Conservation (phyloP, 495 filamentous ascomycete species). For the Penicillium bovifimosum region DNA sequence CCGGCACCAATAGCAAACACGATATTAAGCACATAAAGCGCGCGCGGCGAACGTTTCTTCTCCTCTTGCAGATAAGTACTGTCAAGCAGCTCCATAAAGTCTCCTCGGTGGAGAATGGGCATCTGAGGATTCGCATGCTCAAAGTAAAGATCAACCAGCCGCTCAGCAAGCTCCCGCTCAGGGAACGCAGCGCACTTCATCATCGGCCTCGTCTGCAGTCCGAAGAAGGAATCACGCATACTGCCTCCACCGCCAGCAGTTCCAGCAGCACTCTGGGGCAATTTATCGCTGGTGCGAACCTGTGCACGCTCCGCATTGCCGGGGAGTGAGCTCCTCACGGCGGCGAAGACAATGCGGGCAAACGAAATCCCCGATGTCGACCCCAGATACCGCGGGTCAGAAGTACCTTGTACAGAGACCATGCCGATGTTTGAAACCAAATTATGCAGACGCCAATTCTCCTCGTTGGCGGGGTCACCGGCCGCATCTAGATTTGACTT, state of each 20-base stretch:
- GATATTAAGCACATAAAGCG: slow-evolving; percentile 90
- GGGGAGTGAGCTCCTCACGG: slow-evolving; percentile 76
- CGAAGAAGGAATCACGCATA: slow-evolving; percentile 94
- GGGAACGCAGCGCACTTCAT: slow-evolving; percentile 85
- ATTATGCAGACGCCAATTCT: slow-evolving; percentile 61
- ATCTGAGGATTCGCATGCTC: slow-evolving; percentile 95
- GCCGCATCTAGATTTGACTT: slow-evolving; percentile 16
- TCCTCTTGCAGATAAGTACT: slow-evolving; percentile 66
- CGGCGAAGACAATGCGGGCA: slow-evolving; percentile 88
- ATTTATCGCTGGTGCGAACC: slow-evolving; percentile 42
- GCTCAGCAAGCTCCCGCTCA: slow-evolving; percentile 61
- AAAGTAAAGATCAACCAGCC: slow-evolving; percentile 80
- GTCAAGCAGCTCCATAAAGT: slow-evolving; percentile 82
- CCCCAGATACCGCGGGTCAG: slow-evolving; percentile 74
- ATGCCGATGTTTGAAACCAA: slow-evolving; percentile 72
- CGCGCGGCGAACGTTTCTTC: slow-evolving; percentile 67
- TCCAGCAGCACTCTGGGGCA: slow-evolving; percentile 36
- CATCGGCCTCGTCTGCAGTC: slow-evolving; percentile 80
- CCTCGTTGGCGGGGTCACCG: slow-evolving; percentile 40
- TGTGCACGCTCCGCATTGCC: slow-evolving; percentile 53
- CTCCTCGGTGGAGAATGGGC: slow-evolving; percentile 79
- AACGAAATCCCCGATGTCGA: slow-evolving; percentile 91
- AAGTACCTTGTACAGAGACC: slow-evolving; percentile 69
- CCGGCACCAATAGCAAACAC: slow-evolving; percentile 96
- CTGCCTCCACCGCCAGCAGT: slow-evolving; percentile 54